A percentile compares a stretch with the other conserved stretches of the same genome.
phyloP scores from a whole-genome alignment of 2,329 filamentous ascomycete genomes.

The Exserohilum rostratum region DNA sequence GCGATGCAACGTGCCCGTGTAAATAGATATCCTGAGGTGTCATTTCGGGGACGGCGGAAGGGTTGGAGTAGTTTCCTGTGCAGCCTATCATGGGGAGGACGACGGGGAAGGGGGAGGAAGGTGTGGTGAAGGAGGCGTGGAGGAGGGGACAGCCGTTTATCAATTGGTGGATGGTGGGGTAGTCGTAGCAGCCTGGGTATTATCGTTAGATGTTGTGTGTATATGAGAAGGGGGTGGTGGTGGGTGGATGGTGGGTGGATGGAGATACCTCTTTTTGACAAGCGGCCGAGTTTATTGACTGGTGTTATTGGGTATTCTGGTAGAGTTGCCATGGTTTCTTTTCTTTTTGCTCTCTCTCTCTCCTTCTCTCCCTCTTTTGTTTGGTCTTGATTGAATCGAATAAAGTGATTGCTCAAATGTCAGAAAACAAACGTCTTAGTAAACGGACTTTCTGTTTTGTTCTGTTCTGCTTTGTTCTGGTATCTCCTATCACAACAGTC shows the following conservation, averaged over 20 bases:
- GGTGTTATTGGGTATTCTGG: constrained; percentile 33
- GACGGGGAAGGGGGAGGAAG: constrained; percentile 61
- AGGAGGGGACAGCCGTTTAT: constrained; percentile 42
- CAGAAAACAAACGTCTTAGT: not conserved
- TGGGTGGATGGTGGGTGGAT: not conserved
- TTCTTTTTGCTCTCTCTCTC: not conserved
- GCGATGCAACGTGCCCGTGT: constrained; percentile 52
- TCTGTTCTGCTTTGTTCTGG: too few relatives aligned
- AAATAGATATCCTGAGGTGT: constrained; percentile 38
- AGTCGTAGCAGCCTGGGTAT: constrained; percentile 41
- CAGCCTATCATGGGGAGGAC: constrained; percentile 50
- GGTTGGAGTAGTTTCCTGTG: constrained; percentile 47
- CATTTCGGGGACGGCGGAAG: constrained; percentile 65
- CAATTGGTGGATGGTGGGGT: constrained; percentile 41
- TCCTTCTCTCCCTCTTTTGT: not conserved
- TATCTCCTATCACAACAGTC: too few relatives aligned
- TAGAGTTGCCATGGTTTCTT: constrained; percentile 10
- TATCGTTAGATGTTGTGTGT: not conserved
- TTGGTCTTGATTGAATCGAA: not conserved
- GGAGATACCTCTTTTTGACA: constrained; percentile 35
- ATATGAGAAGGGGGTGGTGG: not conserved
- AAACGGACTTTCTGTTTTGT: too few relatives aligned
- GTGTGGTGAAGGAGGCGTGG: constrained; percentile 46
- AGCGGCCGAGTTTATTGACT: constrained; percentile 36
- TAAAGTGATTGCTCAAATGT: not conserved